Evolutionary conservation across 371 early-diverging fungal genomes (phyloP).

Genomic region (Paraphysoderma sedebokerense): DNA sequence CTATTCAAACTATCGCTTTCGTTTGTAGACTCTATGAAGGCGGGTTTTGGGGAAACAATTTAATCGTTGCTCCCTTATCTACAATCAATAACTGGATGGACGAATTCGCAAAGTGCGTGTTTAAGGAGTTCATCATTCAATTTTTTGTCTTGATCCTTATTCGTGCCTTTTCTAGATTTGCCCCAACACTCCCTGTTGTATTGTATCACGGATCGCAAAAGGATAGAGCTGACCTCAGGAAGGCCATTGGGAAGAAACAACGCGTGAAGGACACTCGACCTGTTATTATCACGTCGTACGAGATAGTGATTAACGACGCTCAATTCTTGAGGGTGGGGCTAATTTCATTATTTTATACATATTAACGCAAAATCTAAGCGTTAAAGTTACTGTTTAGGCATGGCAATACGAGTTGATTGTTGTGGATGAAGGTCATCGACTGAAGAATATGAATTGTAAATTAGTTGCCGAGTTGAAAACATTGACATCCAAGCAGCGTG

Average conservation of each 20-base stretch:
- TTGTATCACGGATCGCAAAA: conserved; percentile 78
- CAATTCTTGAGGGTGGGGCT: too few species aligned
- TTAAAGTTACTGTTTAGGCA: conserved; percentile 4
- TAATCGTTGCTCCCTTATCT: conserved; percentile 92
- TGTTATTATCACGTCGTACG: conserved; percentile 79
- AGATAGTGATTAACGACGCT: conserved; percentile 77
- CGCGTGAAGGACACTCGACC: conserved; percentile 42
- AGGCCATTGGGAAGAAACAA: conserved; percentile 9
- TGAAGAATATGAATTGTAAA: conserved; percentile 85
- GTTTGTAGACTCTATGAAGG: conserved; percentile 65
- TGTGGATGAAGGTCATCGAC: conserved; percentile 90
- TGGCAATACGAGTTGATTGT: conserved; percentile 79
- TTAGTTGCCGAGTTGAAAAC: conserved; percentile 69
- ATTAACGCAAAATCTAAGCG: conserved; percentile 6
- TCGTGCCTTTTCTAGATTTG: conserved; percentile 28
- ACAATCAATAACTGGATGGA: conserved; percentile 95
- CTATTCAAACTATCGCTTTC: conserved; percentile 85
- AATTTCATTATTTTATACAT: too few species aligned
- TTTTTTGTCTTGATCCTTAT: too few species aligned
- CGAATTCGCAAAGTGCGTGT: conserved; percentile 72
- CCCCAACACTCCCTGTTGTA: conserved; percentile 72
- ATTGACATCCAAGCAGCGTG: conserved; percentile 37
- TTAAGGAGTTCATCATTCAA: too few species aligned
- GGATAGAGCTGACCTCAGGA: conserved; percentile 56
- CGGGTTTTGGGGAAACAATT: conserved; percentile 78